Base-by-base conservation (phyloP, 805 yeast genomes). In the Yamadazyma takamatsuzukensis region DNA sequence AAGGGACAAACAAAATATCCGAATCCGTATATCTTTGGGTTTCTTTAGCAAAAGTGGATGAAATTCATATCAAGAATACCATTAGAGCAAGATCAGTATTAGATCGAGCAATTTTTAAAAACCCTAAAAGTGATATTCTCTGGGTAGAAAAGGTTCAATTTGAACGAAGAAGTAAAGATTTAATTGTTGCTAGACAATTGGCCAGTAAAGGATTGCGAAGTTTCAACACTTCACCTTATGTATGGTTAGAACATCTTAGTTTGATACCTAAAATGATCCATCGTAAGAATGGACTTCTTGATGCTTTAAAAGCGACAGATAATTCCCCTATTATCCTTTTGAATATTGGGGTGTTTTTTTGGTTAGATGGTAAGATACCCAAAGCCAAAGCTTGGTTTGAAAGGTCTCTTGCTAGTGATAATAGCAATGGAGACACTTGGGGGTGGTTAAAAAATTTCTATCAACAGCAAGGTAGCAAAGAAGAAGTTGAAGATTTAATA, bases 311-410 rank as follows among this genome's bases (percentile, higher is more conserved):
- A 36, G 68, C 68, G 8, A 83, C 95, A 0, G 61, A 71, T 26
- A 82, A 82, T 41, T 67, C 79, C 31, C 68, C 80, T 0, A 38
- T 65, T 12, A 72, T 90, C 1, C 59, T 89, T 9, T 44, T 74
- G 9, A 68, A 75, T 0, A 79, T 87, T 19, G 96, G 93, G 0
- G 59, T 67, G 9, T 72, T 76, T 35, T 78, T 88, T 40, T 80
- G 81, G 80, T 47, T 61, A 1, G 82, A 76, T 16, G 80, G 83
- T 0, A 83, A 83, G 43, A 55, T 69, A 16, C 58, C 70, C 2
- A 80, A 78, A 42, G 85, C 94, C 0, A 61, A 66, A 34, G 68
- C 78, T 10, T 89, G 96, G 87, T 74, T 87, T 35, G 81, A 80
- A 29, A 65, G 83, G 33, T 83, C 93, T 0, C 51, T 80, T 8